Evolutionary conservation across 2,329 filamentous ascomycete genomes (phyloP).

Genomic region (Coleophoma eucalyptorum): DNA sequence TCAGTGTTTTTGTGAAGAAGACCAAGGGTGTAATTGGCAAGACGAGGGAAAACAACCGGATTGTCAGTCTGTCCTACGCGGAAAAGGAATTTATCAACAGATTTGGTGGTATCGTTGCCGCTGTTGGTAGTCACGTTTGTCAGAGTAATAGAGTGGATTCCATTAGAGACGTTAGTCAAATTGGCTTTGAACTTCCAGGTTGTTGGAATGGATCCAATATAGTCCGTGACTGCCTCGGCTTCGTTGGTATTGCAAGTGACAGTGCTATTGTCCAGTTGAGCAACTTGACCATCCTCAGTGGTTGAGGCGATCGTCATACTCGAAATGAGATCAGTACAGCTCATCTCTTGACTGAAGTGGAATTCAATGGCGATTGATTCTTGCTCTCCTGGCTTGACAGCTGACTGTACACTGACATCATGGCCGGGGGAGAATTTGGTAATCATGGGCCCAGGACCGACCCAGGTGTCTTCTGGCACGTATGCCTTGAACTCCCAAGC

Average conservation of each 20-base stretch:
- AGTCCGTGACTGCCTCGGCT: conserved; percentile 29
- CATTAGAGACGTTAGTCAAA: conserved; percentile 35
- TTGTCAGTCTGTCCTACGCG: conserved; percentile 54
- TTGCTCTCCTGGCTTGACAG: conserved; percentile 19
- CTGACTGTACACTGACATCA: conserved; percentile 47
- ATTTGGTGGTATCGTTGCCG: conserved; percentile 21
- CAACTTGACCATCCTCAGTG: conserved; percentile 39
- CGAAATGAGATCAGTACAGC: conserved; percentile 47
- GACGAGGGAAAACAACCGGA: conserved; percentile 52
- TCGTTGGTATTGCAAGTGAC: conserved; percentile 35
- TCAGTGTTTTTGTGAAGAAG: conserved; percentile 40
- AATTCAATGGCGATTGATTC: conserved; percentile 43
- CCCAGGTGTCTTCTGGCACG: conserved; percentile 47
- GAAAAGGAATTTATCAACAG: conserved; percentile 56
- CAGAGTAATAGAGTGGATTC: conserved; percentile 32
- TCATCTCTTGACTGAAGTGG: conserved; percentile 57
- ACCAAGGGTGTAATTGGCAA: conserved; percentile 54
- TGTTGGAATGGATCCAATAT: conserved; percentile 48
- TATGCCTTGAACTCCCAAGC: conserved; percentile 54
- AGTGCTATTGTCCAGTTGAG: conserved; percentile 37
- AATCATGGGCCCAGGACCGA: conserved; percentile 47
- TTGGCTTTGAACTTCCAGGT: conserved; percentile 48
- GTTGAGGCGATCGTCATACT: conserved; percentile 48
- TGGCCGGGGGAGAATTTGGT: conserved; percentile 54
- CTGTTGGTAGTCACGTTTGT: conserved; percentile 34